Percentiles rank a stretch among this genome's conserved stretches.
Evolutionary conservation across 2,329 filamentous ascomycete species (phyloP).

Genomic region (Venturia aucupariae): DNA sequence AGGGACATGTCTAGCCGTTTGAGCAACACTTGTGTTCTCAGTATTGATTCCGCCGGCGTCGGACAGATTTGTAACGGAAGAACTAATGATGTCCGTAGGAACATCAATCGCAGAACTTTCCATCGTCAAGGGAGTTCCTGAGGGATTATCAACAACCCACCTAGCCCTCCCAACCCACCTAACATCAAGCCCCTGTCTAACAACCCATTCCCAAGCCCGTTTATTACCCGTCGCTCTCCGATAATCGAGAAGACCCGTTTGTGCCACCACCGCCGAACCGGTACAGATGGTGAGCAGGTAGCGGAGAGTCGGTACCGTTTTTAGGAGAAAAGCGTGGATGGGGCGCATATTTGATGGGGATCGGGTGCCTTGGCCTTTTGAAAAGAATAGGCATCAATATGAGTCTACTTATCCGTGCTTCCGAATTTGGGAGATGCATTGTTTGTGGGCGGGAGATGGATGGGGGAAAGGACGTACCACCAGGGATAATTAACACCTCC

Average conservation of each 20-base stretch:
- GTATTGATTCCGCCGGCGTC: not conserved
- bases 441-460: conserved; percentile 31
- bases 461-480: conserved; percentile 33
- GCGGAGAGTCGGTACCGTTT: conserved; percentile 38
- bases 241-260: conserved; percentile 51
- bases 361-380: conserved; percentile 20
- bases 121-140: no score
- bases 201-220: conserved; percentile 39
- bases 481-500: conserved; percentile 57
- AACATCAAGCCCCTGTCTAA: conserved; percentile 40
- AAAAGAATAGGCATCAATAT: no score
- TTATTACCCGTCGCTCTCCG: conserved; percentile 60
- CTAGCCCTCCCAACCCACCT: conserved; percentile 53
- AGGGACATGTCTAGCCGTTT: conserved; percentile 36
- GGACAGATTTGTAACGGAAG: no score
- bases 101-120: no score
- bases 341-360: not conserved
- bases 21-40: no score
- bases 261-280: conserved; percentile 49
- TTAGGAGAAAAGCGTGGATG: conserved; percentile 31
- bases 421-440: no score
- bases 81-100: no score
- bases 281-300: conserved; percentile 59
- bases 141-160: conserved; percentile 47
- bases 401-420: no score